Base-by-base conservation (phyloP, 2,329 filamentous ascomycete species). In the Ophiognomonia clavigignenti-juglandacearum region DNA sequence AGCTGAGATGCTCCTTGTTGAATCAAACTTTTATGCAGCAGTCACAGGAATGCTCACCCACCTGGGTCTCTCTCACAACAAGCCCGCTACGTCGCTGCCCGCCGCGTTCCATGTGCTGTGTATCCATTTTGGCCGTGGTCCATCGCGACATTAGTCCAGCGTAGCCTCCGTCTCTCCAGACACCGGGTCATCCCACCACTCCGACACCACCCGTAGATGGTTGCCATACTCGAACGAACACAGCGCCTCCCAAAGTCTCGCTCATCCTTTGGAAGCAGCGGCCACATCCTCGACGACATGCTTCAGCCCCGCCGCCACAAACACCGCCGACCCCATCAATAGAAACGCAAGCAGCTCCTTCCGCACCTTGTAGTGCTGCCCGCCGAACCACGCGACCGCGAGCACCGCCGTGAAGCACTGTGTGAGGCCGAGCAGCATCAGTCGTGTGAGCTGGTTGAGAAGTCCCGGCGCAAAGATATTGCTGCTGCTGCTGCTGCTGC, bases 371-470 rank as follows among this genome's bases (percentile, higher is more conserved):
- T 49, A 45, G 11, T n/a, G n/a, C n/a, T 32, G 35, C 4, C 41
- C 42, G 2, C 16, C 26, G 41, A 38, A 43, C 41, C 41, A 45
- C 6, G 40, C 38, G 8, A 45, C 43, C 18, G 39, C 35, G 8
- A 49, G 24, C 11, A 51, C 23, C 13, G 49, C 45, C 10, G 49
- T 49, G n/a, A 29, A 13, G 29, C 42, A 49, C 42, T 49, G 45
- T 18, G 42, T 51, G 14, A 49, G 23, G 13, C 43, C 11, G 26
- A 48, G 47, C 10, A 51, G 42, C 4, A 39, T 27, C 49, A 41
- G 49, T 8, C 40, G 38, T 3, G 43, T n/a, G 4, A 27, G 11
- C 23, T 51, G 39, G 39, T 49, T 35, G 14, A 27, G 14, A 16
- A 9, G 13, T 11, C 46, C 49, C 6, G 26, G 13, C 27, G 10